Conservation (phyloP, 306 rosid species). For the Styphnolobium japonicum region DNA sequence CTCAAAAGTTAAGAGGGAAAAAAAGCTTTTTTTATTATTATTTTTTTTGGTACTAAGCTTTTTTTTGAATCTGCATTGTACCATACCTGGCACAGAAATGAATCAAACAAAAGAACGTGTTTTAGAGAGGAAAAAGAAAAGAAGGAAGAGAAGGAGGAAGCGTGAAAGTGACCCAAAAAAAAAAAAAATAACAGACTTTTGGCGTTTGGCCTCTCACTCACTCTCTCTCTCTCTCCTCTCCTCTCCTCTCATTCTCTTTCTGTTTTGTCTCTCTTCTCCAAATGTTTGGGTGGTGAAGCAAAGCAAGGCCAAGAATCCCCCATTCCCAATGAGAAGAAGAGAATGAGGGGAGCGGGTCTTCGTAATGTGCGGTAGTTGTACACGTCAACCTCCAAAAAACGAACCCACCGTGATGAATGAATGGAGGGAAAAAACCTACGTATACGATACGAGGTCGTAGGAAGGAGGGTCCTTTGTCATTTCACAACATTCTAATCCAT, state of each 20-base stretch:
- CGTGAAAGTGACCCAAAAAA: neutral
- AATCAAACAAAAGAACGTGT: neutral
- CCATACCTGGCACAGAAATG: neutral
- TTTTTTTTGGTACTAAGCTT: too few species aligned
- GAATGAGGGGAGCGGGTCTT: conserved; percentile 42
- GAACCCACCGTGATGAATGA: neutral
- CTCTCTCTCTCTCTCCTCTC: conserved; percentile 4
- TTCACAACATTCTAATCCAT: neutral
- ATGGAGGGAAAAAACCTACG: too few species aligned
- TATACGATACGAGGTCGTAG: too few species aligned
- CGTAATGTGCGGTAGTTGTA: conserved; percentile 36
- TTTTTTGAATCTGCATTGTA: neutral
- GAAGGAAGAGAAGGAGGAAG: neutral
- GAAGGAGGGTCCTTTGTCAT: neutral
- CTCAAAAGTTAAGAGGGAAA: neutral
- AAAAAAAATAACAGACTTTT: neutral
- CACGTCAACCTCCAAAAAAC: conserved; percentile 14
- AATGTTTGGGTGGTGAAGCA: too few species aligned
- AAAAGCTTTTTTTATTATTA: too few species aligned
- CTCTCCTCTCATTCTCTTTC: conserved; percentile 3
- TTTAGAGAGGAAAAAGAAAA: neutral
- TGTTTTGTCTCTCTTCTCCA: neutral
- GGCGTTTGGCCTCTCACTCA: neutral
- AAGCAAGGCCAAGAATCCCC: too few species aligned
- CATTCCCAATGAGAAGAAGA: too few species aligned